Conservation (phyloP, 768 basidiomycete genomes). For the Leccinum obscurum region DNA sequence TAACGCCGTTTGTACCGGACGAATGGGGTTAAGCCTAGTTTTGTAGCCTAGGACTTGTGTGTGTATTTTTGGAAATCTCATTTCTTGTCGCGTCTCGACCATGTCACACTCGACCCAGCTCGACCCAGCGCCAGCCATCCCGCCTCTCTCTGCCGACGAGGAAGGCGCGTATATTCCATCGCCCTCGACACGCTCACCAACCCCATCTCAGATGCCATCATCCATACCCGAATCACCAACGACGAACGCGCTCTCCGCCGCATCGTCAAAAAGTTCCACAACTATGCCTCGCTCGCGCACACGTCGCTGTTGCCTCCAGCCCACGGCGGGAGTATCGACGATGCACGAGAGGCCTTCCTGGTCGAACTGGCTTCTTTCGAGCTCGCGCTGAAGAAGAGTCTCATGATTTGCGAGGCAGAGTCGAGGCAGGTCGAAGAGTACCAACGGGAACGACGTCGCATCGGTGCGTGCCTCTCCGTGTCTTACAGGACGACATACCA, state of each 20-base stretch:
- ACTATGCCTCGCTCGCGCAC: conserved; percentile 61
- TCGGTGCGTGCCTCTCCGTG: conserved; percentile 50
- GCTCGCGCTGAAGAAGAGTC: conserved; percentile 70
- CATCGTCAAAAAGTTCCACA: conserved; percentile 80
- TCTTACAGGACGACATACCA: neutral
- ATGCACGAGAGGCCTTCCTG: conserved; percentile 77
- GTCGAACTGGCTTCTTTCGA: conserved; percentile 79
- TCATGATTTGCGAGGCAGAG: conserved; percentile 85
- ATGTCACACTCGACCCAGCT: conserved; percentile 6
- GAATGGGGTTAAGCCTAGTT: conserved; percentile 57
- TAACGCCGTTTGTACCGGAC: conserved; percentile 79
- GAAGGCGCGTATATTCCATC: conserved; percentile 45
- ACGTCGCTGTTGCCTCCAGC: conserved; percentile 39
- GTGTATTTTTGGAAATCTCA: neutral
- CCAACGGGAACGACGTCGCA: conserved; percentile 64
- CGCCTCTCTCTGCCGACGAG: conserved; percentile 58
- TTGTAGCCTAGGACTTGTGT: neutral
- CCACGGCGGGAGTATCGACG: conserved; percentile 46
- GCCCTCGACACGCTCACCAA: conserved; percentile 14
- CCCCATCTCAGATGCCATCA: conserved; percentile 64
- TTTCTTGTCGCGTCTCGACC: neutral
- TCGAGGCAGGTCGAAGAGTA: conserved; percentile 84
- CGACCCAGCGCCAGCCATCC: conserved; percentile 31
- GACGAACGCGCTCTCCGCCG: conserved; percentile 79
- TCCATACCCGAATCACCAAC: conserved; percentile 77